Base-by-base conservation (phyloP, 2,329 filamentous ascomycete species). In the Ambrosiella xylebori region DNA sequence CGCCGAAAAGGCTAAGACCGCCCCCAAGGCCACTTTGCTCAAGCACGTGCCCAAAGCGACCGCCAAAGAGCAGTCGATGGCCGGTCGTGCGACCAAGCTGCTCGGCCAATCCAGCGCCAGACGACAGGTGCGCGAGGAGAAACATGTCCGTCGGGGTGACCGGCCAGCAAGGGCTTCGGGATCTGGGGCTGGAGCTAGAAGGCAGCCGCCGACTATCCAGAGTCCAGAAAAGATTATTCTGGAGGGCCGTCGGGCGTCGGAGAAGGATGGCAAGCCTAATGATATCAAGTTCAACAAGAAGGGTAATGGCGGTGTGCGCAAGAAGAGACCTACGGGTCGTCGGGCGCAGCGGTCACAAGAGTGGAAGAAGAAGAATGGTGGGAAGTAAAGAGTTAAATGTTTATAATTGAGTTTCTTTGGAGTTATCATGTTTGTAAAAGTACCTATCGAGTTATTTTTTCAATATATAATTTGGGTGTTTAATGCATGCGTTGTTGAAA, bases 161-260 rank as follows among this genome's bases (percentile, higher is more conserved):
- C 53, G n/a, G 41, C 36, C 36, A 45, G 44, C 56, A 15, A 63
- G 57, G 64, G 61, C 55, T 62, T 50, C 58, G 1, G 58, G 58
- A 17, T 56, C 54, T 4, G 58, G 54, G 40, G 54, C 45, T n/a
- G 45, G 47, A 12, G 61, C 41, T 63, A 61, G 50, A 64, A 61
- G 44, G 61, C 61, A 15, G 61, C 62, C 17, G 61, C 61, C 55
- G 47, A 66, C 58, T 4, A 67, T 78, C 63, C 78, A 80, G 69
- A 76, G 77, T 1, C 83, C 84, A 0, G 84, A 89, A 68, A 15
- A 76, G 13, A 79, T 90, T 62, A 78, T 90, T n/a, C 90, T 91
- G 64, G 88, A 94, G 68, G 88, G 88, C 0, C 82, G 84, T 62
- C 77, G 88, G 57, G 87, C 87, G 8, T 86, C 78, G 57, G 72